Evolutionary conservation across 179 eudicot genomes (phyloP).

Genomic region (Vitellaria paradoxa): DNA sequence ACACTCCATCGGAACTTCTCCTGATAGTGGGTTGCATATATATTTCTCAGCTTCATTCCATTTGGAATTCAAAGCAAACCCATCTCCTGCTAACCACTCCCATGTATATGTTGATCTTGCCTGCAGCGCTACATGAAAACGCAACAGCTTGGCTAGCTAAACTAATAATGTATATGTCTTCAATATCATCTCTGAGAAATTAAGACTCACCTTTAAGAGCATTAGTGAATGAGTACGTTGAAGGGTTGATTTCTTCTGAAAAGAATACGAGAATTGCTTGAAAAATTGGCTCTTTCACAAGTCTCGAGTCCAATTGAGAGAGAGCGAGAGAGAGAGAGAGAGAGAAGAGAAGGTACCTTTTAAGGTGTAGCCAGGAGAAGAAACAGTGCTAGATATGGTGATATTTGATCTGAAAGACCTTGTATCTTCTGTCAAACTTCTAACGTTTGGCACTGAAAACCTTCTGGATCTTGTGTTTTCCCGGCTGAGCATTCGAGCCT

Average conservation of each 20-base stretch:
- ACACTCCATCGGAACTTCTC: conserved; percentile 93
- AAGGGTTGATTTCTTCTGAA: conserved; percentile 79
- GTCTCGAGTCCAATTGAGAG: neutral
- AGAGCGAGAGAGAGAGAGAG: neutral
- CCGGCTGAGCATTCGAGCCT: conserved; percentile 54
- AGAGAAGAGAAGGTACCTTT: conserved; percentile 44
- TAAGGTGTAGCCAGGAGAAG: conserved; percentile 85
- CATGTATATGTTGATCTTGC: conserved; percentile 67
- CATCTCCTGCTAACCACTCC: conserved; percentile 76
- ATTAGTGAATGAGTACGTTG: conserved; percentile 88
- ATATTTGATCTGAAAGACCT: conserved; percentile 54
- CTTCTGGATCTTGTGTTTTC: conserved; percentile 70
- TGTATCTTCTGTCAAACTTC: conserved; percentile 70
- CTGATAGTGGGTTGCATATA: conserved; percentile 85
- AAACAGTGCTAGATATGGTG: conserved; percentile 86
- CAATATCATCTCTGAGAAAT: neutral
- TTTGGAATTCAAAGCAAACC: conserved; percentile 75
- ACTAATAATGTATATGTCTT: too few species aligned
- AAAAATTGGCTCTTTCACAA: neutral
- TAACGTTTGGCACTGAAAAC: conserved; percentile 65
- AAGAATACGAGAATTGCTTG: neutral
- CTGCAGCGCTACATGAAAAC: conserved; percentile 65
- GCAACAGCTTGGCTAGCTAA: too few species aligned
- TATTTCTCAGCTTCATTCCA: conserved; percentile 97
- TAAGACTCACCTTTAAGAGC: conserved; percentile 70